phyloP scores from a whole-genome alignment of 2,329 filamentous ascomycete genomes.

The Podosphaera xanthii region DNA sequence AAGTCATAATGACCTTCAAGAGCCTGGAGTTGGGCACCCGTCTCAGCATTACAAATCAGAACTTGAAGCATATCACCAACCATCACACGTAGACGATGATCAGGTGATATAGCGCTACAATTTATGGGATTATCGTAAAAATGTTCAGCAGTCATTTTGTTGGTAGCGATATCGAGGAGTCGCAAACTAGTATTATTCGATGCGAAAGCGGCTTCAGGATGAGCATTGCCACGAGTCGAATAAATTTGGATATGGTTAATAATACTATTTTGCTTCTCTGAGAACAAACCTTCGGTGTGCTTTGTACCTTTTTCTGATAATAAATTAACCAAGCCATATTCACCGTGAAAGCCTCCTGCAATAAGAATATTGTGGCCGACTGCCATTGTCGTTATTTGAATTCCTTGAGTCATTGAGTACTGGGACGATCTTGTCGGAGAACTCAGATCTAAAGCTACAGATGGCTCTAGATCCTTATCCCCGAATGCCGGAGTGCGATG shows the following conservation, averaged over 20 bases:
- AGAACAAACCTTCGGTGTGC: slow-evolving; percentile 18
- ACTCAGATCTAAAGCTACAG: slow-evolving; percentile 12
- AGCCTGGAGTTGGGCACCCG: slow-evolving; percentile 30
- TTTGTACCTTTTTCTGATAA: slow-evolving; percentile 12
- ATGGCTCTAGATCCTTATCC: slow-evolving; percentile 16
- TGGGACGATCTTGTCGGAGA: slow-evolving; percentile 4
- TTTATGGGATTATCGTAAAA: slow-evolving; percentile 43
- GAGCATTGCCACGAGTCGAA: slow-evolving; percentile 25
- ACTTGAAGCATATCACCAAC: slow-evolving; percentile 47
- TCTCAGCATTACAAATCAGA: slow-evolving; percentile 46
- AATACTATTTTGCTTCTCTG: slow-evolving; percentile 32
- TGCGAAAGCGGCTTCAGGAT: slow-evolving; percentile 33
- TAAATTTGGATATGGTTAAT: slow-evolving; percentile 42
- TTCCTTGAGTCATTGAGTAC: slow-evolving; percentile 7
- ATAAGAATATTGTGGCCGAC: slow-evolving; percentile 17
- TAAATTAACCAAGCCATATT: slow-evolving; percentile 18
- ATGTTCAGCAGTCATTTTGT: slow-evolving; percentile 31
- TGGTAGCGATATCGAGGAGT: slow-evolving; percentile 32
- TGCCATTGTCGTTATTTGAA: slow-evolving; percentile 17
- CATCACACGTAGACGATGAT: slow-evolving; percentile 46
- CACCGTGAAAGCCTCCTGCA: slow-evolving; percentile 19
- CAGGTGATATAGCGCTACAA: slow-evolving; percentile 48
- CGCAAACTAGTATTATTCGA: slow-evolving; percentile 39
- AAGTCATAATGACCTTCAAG: slow-evolving; percentile 45
- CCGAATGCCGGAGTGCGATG: slow-evolving; percentile 24